These are phyloP conservation scores for Kwoniella sp. DNA, from an alignment of 768 basidiomycete species.

Conservation along the genomic window DNA sequence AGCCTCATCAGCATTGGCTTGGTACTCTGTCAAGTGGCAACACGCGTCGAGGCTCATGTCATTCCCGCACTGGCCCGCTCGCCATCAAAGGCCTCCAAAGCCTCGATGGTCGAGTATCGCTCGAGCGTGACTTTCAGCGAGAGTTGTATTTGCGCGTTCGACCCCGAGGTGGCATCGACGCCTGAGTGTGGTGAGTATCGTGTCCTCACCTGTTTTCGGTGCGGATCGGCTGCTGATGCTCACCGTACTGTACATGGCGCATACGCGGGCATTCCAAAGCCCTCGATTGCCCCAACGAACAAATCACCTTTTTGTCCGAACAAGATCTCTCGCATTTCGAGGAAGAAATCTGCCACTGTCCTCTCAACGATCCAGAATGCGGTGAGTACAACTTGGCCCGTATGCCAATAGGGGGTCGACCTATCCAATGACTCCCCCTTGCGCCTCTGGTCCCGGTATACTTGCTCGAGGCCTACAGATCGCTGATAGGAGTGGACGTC, in stretches of 20 bases:
- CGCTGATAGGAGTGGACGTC: too few relatives aligned
- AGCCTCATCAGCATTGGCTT: too few relatives aligned
- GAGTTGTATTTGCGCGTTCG: conserved; percentile 9
- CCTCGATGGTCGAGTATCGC: neutral
- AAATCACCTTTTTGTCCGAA: conserved; percentile 2
- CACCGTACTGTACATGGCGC: too few relatives aligned
- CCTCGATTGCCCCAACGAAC: neutral
- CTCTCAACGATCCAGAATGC: neutral
- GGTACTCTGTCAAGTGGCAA: too few relatives aligned
- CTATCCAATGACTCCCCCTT: too few relatives aligned
- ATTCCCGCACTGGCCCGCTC: too few relatives aligned
- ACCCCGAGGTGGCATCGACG: neutral
- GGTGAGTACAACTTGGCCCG: conserved; percentile 6
- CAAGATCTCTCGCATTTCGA: neutral
- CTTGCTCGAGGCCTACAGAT: too few relatives aligned
- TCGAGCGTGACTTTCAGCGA: neutral
- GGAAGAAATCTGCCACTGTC: conserved; percentile 1
- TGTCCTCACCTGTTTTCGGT: neutral
- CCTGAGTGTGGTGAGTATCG: conserved; percentile 1
- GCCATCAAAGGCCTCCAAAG: too few relatives aligned
- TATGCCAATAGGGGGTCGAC: too few relatives aligned
- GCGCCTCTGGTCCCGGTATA: too few relatives aligned
- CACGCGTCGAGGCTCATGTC: too few relatives aligned
- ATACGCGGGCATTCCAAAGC: conserved; percentile 3
- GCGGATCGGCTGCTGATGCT: neutral